phyloP scores from a whole-genome alignment of 257 asterid genomes.

The Solanum etuberosum region DNA sequence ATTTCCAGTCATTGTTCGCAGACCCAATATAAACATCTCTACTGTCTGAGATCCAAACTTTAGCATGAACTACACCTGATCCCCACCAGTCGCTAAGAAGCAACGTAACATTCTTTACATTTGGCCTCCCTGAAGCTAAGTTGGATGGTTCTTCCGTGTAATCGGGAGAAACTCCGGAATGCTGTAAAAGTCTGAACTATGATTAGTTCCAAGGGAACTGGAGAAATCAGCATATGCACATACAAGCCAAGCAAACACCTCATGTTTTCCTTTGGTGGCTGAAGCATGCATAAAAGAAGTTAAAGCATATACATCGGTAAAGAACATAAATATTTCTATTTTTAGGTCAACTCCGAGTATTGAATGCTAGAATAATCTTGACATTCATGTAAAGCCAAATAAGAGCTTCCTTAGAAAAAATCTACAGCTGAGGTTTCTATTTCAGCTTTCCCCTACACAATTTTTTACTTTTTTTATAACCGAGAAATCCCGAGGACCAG shows the following conservation, averaged over 20 bases:
- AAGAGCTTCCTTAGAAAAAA: background rate
- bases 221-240: background rate
- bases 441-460: background rate
- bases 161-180: conserved; percentile 83
- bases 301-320: background rate
- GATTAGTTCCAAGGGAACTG: conserved; percentile 10
- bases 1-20: conserved; percentile 93
- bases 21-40: conserved; percentile 73
- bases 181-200: conserved; percentile 63
- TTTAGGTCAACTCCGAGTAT: background rate
- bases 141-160: conserved; percentile 57
- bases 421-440: background rate
- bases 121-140: conserved; percentile 65
- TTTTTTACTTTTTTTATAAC: background rate
- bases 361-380: background rate
- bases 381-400: background rate
- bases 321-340: background rate
- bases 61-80: conserved; percentile 80
- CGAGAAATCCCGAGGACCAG: background rate
- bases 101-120: conserved; percentile 65
- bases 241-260: background rate
- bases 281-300: background rate
- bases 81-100: conserved; percentile 73
- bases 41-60: conserved; percentile 82
- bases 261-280: background rate